phyloP scores from a whole-genome alignment of 441 rosid genomes.

The Eruca vesicaria region DNA sequence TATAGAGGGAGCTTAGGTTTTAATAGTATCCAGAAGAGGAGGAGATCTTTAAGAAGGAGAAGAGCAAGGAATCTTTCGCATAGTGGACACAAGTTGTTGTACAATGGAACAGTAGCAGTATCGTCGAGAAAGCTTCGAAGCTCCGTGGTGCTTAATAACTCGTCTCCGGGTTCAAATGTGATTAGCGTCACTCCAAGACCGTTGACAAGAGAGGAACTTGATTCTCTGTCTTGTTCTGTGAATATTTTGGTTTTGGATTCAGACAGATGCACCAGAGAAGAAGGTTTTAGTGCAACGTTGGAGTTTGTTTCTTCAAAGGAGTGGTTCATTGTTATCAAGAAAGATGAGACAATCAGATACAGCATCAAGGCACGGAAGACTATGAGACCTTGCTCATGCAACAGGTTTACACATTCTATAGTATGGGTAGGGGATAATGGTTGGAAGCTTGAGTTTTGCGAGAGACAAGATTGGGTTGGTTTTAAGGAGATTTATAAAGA shows the following conservation, averaged over 20 bases:
- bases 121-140: constrained; percentile 52
- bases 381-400: constrained; percentile 62
- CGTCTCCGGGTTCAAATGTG: constrained; percentile 36
- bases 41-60: constrained; percentile 70
- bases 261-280: constrained; percentile 77
- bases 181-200: constrained; percentile 32
- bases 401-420: constrained; percentile 64
- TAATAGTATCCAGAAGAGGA: constrained; percentile 68
- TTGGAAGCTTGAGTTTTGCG: constrained; percentile 87
- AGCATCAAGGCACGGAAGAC: constrained; percentile 49
- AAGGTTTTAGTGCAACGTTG: constrained; percentile 53
- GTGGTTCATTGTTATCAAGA: constrained; percentile 70
- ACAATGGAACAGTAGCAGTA: constrained; percentile 48
- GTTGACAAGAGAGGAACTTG: constrained; percentile 35
- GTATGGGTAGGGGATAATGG: constrained; percentile 73
- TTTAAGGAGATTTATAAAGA: constrained; percentile 90
- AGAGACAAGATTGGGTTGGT: constrained; percentile 65
- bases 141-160: constrained; percentile 33
- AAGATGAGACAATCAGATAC: constrained; percentile 47
- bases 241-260: constrained; percentile 54
- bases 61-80: constrained; percentile 60
- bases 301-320: constrained; percentile 63
- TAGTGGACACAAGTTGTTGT: constrained; percentile 43
- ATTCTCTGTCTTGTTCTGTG: constrained; percentile 54
- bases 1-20: constrained; percentile 53